Conservation (phyloP, 2,329 filamentous ascomycete species). For the Paracamarosporium sp. region DNA sequence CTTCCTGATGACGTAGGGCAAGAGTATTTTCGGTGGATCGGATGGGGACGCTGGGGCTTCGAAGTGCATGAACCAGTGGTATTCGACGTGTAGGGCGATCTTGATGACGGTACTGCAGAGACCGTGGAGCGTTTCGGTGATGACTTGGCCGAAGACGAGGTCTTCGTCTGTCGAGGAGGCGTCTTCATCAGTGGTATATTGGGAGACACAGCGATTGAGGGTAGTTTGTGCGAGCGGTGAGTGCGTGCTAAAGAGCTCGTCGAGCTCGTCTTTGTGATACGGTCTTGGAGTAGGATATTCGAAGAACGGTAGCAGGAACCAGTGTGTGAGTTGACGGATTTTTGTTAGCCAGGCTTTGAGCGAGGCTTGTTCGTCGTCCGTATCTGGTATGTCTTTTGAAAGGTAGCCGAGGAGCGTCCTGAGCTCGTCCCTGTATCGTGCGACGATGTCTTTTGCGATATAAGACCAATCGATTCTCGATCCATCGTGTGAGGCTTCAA, state of each 20-base stretch:
- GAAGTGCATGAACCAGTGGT: constrained; percentile 45
- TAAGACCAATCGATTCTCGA: constrained; percentile 48
- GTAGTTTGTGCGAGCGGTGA: constrained; percentile 47
- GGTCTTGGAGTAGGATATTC: constrained; percentile 48
- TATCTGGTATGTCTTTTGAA: constrained; percentile 28
- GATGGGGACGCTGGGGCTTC: constrained; percentile 14
- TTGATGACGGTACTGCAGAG: constrained; percentile 53
- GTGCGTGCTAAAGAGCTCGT: constrained; percentile 38
- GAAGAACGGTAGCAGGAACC: constrained; percentile 54
- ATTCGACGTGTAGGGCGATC: constrained; percentile 54
- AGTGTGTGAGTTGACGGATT: constrained; percentile 44
- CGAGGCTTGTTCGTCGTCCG: background rate
- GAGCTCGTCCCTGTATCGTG: constrained; percentile 46
- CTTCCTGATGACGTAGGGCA: background rate
- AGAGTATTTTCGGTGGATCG: background rate
- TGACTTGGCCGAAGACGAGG: constrained; percentile 45
- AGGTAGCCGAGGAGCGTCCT: constrained; percentile 32
- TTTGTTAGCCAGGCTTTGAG: background rate
- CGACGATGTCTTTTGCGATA: constrained; percentile 53
- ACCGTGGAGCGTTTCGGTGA: constrained; percentile 50
- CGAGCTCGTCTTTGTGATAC: constrained; percentile 13
- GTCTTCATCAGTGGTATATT: constrained; percentile 46
- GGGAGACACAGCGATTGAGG: constrained; percentile 51
- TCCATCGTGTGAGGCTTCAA: constrained; percentile 2
- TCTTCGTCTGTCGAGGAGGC: constrained; percentile 43